Percentiles rank a stretch among this genome's conserved stretches.
Evolutionary conservation across 306 rosid species (phyloP).

Genomic region (Fragaria iinumae): DNA sequence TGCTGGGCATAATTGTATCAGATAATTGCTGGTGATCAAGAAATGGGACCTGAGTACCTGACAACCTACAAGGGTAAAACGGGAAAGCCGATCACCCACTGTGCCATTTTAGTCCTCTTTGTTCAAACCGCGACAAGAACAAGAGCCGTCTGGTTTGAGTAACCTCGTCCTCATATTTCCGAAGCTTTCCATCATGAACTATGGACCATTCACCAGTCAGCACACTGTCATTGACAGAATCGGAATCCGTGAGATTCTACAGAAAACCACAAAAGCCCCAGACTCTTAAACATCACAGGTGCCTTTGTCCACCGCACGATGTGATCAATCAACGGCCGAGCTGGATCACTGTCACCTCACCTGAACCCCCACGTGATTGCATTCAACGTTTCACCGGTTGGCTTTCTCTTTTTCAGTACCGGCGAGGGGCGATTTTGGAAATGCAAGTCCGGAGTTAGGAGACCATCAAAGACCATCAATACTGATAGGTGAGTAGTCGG

Average conservation of each 20-base stretch:
- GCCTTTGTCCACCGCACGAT: neutral
- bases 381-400: neutral
- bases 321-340: neutral
- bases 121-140: neutral
- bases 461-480: neutral
- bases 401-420: neutral
- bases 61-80: neutral
- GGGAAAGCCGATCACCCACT: neutral
- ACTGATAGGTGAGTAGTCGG: neutral
- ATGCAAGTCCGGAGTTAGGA: neutral
- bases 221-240: neutral
- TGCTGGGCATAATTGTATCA: too few species aligned
- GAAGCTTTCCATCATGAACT: neutral
- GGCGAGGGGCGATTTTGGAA: neutral
- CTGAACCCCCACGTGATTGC: neutral
- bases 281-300: neutral
- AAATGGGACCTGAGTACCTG: neutral
- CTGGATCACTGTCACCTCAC: neutral
- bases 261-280: neutral
- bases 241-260: neutral
- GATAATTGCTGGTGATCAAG: too few species aligned
- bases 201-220: neutral
- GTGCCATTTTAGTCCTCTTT: neutral
- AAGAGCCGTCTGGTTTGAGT: neutral
- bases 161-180: neutral